phyloP scores from a whole-genome alignment of 2,329 filamentous ascomycete genomes.

The Pestalotiopsis sp. region DNA sequence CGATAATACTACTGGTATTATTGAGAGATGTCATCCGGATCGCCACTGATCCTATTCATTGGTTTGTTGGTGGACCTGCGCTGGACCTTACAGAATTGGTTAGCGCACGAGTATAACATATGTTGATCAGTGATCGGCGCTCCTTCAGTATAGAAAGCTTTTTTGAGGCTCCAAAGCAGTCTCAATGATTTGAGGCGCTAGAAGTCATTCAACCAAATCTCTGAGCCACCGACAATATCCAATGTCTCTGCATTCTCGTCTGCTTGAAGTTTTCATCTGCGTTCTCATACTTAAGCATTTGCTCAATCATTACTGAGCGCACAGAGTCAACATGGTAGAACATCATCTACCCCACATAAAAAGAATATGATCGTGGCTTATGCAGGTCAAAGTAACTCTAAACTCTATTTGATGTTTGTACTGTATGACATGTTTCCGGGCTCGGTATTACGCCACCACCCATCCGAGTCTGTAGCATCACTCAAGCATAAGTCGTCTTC shows the following conservation, averaged over 20 bases:
- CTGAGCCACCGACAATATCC: too few species aligned
- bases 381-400: background rate
- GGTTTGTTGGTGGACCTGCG: background rate
- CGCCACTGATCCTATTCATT: background rate
- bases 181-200: too few species aligned
- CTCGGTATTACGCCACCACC: background rate
- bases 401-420: background rate
- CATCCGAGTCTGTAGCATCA: background rate
- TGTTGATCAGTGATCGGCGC: background rate
- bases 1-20: background rate
- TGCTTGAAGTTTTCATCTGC: too few species aligned
- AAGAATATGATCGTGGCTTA: background rate
- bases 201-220: too few species aligned
- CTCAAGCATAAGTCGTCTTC: background rate
- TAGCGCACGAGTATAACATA: constrained; percentile 1
- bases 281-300: background rate
- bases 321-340: background rate
- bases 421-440: background rate
- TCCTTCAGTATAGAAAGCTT: background rate
- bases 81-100: background rate
- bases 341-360: background rate
- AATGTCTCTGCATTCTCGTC: too few species aligned
- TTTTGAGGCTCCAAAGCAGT: background rate
- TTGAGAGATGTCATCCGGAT: background rate
- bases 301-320: background rate